Evolutionary conservation across 306 rosid genomes (phyloP).

Genomic region (Castanospermum australe): DNA sequence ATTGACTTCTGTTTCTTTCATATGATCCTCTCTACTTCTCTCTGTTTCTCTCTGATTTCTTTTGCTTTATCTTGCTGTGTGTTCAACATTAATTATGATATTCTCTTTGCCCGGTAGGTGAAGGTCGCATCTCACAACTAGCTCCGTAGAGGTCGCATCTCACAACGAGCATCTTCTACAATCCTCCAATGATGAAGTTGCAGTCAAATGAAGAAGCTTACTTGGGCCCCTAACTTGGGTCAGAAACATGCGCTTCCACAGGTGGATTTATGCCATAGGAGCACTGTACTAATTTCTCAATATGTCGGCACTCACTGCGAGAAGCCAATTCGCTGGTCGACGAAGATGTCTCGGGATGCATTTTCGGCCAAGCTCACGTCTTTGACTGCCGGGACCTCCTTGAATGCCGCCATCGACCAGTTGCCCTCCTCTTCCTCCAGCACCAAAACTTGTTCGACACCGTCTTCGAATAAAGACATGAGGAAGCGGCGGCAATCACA

Average conservation of each 20-base stretch:
- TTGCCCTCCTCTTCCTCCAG: slow-evolving; percentile 24
- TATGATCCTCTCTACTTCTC: too few relatives aligned
- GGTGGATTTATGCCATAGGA: slow-evolving; percentile 59
- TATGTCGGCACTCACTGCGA: slow-evolving; percentile 46
- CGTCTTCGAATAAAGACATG: slow-evolving; percentile 51
- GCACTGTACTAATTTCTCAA: slow-evolving; percentile 46
- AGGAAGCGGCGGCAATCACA: slow-evolving; percentile 53
- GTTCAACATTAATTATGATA: too few relatives aligned
- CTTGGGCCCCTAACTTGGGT: slow-evolving; percentile 56
- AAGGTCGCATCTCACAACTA: too few relatives aligned
- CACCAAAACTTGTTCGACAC: slow-evolving; percentile 46
- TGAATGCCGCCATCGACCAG: slow-evolving; percentile 26
- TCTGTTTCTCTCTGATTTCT: too few relatives aligned
- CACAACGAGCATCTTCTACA: too few relatives aligned
- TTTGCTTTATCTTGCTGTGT: too few relatives aligned
- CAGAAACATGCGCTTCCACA: slow-evolving; percentile 53
- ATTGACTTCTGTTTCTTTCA: too few relatives aligned
- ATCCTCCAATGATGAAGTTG: too few relatives aligned
- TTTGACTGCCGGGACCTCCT: slow-evolving; percentile 46
- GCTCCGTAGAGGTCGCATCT: too few relatives aligned
- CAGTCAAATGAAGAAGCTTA: too few relatives aligned
- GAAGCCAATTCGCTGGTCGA: slow-evolving; percentile 54
- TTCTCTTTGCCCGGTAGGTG: too few relatives aligned
- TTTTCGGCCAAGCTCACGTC: slow-evolving; percentile 56
- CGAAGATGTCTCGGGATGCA: slow-evolving; percentile 48